phyloP scores from a whole-genome alignment of 805 yeast genomes.

The Brettanomyces nanus region DNA sequence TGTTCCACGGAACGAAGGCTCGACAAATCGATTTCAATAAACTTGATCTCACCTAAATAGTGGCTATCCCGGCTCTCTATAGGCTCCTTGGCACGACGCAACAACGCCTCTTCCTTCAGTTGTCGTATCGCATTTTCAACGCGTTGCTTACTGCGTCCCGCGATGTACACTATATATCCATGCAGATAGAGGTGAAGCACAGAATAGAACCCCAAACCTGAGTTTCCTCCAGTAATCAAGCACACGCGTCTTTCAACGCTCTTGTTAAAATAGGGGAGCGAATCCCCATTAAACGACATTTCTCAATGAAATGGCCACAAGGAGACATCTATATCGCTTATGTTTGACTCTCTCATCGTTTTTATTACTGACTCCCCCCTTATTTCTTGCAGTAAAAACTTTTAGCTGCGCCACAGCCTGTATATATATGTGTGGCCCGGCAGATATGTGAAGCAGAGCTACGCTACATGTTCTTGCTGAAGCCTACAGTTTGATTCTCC shows the following conservation, averaged over 20 bases:
- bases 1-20: conserved; percentile 36
- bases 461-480: no score
- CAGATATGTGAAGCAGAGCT: no score
- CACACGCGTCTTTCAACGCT: conserved; percentile 48
- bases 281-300: conserved; percentile 37
- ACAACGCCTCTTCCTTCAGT: conserved; percentile 44
- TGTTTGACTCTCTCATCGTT: no score
- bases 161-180: conserved; percentile 68
- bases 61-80: conserved; percentile 16
- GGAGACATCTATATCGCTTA: no score
- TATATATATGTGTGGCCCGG: no score
- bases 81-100: conserved; percentile 18
- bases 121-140: conserved; percentile 51
- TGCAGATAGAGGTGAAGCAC: conserved; percentile 70
- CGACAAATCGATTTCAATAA: conserved; percentile 47
- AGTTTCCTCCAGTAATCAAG: conserved; percentile 72
- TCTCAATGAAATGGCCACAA: no score
- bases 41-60: conserved; percentile 42
- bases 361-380: no score
- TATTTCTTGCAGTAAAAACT: no score
- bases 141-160: conserved; percentile 55
- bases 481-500: no score
- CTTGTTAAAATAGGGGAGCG: conserved; percentile 58
- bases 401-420: no score
- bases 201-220: conserved; percentile 75